Evolutionary conservation across 2,329 filamentous ascomycete genomes (phyloP).

Genomic region (Colletotrichum kahawae): DNA sequence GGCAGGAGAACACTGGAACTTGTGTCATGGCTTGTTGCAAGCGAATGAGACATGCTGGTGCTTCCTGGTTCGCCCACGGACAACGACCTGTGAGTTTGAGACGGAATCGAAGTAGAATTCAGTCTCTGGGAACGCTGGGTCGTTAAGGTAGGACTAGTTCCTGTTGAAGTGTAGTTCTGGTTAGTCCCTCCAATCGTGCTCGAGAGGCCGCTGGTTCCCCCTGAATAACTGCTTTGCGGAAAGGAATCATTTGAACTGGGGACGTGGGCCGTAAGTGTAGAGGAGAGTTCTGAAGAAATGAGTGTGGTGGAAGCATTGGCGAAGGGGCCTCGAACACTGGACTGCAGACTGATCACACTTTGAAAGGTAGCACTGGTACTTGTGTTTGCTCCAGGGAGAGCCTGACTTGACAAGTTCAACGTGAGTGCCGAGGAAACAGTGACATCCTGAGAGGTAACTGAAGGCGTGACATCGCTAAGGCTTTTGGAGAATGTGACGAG

Average conservation of each 20-base stretch:
- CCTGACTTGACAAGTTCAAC: background rate
- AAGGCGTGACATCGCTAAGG: background rate
- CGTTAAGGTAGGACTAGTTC: background rate
- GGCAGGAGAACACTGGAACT: background rate
- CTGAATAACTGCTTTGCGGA: background rate
- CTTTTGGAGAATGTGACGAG: background rate
- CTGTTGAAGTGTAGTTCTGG: background rate
- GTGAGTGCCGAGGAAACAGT: background rate
- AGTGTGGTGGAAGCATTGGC: background rate
- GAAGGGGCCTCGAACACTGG: background rate
- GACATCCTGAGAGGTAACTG: background rate
- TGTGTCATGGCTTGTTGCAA: background rate
- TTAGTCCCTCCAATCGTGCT: background rate
- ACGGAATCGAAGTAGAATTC: background rate
- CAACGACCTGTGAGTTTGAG: background rate
- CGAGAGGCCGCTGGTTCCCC: background rate
- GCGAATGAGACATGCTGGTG: background rate
- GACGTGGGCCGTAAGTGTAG: rapidly evolving
- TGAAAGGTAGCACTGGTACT: rapidly evolving
- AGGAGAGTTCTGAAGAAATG: rapidly evolving
- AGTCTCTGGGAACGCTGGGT: background rate
- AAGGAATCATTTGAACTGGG: background rate
- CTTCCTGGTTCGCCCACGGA: background rate
- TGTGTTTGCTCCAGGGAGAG: background rate
- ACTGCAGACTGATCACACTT: rapidly evolving